Base-by-base conservation (phyloP, 164 flowering plant species). In the Liriodendron chinense region DNA sequence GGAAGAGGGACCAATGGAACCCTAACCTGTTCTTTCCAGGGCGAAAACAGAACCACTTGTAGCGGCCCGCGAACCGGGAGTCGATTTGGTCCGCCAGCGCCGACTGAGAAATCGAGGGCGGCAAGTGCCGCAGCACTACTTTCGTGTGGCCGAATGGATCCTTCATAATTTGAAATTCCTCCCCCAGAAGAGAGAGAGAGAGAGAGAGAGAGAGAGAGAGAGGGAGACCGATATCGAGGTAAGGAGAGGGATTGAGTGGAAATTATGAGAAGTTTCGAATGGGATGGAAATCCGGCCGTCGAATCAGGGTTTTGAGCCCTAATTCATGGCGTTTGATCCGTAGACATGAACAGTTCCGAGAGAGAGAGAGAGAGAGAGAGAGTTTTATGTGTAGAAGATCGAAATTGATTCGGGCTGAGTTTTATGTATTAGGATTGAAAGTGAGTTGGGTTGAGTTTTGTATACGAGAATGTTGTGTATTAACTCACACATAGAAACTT, bases 51-150 rank as follows among this genome's bases (percentile, higher is more conserved):
- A 89, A 48, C 97, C 92, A 92, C 64, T 80, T 81, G 80, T 94
- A 94, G 14, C 94, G 90, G 20, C 85, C 90, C n/a, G 84, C 73
- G 76, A 91, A 92, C n/a, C 84, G 85, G 16, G 56, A 73, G 74
- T 92, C 94, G 75, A 94, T 85, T 68, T 88, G 94, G 14, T 88
- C 94, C 79, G 85, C 47, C 9, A 94, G 83, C 74, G 73, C 78
- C 18, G 89, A 71, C 84, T 87, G 89, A 16, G 96, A 79, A 71
- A 92, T 79, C 70, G 87, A 25, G 25, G 94, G 94, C 76, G 98
- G 98, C 89, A 94, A 86, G 89, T 90, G 97, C 84, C 98, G 87
- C 22, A 94, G 80, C 84, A 92, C 97, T 49, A 94, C 93, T 79
- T 94, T 92, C 47, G 93, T 91, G 74, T 92, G 93, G 85, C 89